phyloP scores from a whole-genome alignment of 2,329 filamentous ascomycete genomes.

The Aureobasidium sp. region DNA sequence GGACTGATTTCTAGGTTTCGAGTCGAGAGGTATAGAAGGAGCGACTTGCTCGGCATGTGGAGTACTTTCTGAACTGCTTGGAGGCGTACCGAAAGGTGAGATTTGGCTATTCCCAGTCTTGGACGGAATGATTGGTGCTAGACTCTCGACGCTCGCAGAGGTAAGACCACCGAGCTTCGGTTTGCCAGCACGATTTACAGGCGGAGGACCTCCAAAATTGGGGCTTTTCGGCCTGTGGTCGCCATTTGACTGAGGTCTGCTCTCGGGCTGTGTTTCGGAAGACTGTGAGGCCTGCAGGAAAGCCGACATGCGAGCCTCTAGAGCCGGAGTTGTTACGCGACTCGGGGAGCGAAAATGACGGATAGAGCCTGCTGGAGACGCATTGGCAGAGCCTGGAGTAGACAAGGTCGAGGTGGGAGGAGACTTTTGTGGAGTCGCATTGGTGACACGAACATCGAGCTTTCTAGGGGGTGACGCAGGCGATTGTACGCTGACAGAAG shows the following conservation, averaged over 20 bases:
- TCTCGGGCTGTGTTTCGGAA: not conserved
- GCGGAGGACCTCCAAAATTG: conserved; percentile 51
- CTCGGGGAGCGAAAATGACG: conserved; percentile 31
- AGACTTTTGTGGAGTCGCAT: conserved; percentile 10
- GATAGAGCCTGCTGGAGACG: conserved; percentile 16
- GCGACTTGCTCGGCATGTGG: conserved; percentile 18
- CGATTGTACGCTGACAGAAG: conserved; percentile 60
- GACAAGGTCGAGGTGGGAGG: conserved; percentile 14
- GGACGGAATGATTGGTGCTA: conserved; percentile 17
- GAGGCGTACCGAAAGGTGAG: conserved; percentile 83
- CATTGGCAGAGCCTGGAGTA: conserved; percentile 18
- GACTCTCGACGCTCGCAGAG: conserved; percentile 6
- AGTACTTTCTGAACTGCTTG: conserved; percentile 58
- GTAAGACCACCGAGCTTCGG: conserved; percentile 52
- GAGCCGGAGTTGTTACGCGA: conserved; percentile 31
- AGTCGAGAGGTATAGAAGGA: not conserved
- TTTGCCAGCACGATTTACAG: conserved; percentile 74
- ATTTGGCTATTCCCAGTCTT: conserved; percentile 5
- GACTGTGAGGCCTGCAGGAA: conserved; percentile 23
- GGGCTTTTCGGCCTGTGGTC: conserved; percentile 7
- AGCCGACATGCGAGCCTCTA: conserved; percentile 31
- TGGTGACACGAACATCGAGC: not conserved
- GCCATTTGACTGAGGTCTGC: not conserved
- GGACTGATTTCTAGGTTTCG: conserved; percentile 1
- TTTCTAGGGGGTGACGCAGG: conserved; percentile 59